Evolutionary conservation across 2,329 filamentous ascomycete species (phyloP), one percentile per base, ranked within the genome.

Genomic region (Macrophomina phaseolina): DNA sequence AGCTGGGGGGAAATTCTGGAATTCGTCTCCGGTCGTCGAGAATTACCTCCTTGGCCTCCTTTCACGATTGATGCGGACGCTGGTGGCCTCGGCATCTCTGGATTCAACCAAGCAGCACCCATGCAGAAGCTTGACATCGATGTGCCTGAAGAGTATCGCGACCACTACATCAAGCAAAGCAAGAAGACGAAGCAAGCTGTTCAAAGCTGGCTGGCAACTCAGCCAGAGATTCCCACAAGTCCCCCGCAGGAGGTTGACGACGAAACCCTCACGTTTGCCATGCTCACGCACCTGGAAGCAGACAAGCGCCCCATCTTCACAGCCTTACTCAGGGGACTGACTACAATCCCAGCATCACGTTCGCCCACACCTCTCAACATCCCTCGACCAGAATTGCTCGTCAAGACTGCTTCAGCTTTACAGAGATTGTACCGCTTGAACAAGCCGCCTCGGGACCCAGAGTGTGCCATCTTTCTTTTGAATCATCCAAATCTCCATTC

Each of bases 1-100:
- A 95, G 92, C 69, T 99, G 94, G 94, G 94, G 95, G 9, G 94
- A 98, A 76, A 93, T 98, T 12, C 81, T 99, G 30, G 95, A 99
- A 78, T 89, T 94, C 75, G 93, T 97, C 12, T 95, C 93, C 70
- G 94, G 94, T 18, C 89, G 94, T 65, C 88, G 92, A 67, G 93
- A 97, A 71, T 84, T 97, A 62, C 94, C 94, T 0, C 81, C 85
- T 16, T 97, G 94, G 94, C 94, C 94, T 28, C 93, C 94, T 0
- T 95, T 97, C 74, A 89, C 88, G 71, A 87, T 89, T 9, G 70
- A 73, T 32, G 69, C 68, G 0, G 69, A 71, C 4, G 84, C 86
- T 48, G 83, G 87, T 45, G 83, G 87, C 45, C 78, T 88, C n/a
- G 86, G 85, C n/a, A 82, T 88, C 46, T 81, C 82, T 5, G 82